These are phyloP conservation scores for Aureobasidium melanogenum DNA, from an alignment of 2,329 filamentous ascomycete species.

Conservation along the genomic window DNA sequence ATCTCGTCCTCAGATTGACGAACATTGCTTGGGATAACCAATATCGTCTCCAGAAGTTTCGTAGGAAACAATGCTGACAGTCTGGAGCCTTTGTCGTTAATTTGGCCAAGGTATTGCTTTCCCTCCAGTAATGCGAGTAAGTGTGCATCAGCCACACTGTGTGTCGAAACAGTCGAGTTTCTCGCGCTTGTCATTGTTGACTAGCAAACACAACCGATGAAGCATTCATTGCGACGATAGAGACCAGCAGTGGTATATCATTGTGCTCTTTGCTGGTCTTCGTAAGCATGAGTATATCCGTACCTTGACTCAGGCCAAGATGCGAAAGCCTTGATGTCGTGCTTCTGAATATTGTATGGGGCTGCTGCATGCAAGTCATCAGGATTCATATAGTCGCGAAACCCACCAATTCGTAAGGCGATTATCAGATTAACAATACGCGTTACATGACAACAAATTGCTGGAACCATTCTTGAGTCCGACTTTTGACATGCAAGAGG, in stretches of 20 bases:
- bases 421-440: background rate
- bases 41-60: background rate
- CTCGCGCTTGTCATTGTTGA: background rate
- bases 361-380: background rate
- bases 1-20: background rate
- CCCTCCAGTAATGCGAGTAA: background rate
- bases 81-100: background rate
- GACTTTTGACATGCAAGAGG: background rate
- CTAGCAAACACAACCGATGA: background rate
- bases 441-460: background rate
- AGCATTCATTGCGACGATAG: background rate
- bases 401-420: background rate
- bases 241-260: background rate
- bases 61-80: background rate
- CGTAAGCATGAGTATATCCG: background rate
- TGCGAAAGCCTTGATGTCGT: background rate
- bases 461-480: background rate
- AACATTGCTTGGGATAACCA: background rate
- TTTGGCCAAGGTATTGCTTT: background rate
- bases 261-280: background rate
- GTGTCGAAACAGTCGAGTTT: background rate
- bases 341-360: background rate
- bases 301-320: background rate
- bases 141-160: slow-evolving; percentile 1
- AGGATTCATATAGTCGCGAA: background rate